Evolutionary conservation across 2,329 filamentous ascomycete species (phyloP), one percentile per base, ranked within the genome.

Genomic region (Ascocoryne sarcoides): DNA sequence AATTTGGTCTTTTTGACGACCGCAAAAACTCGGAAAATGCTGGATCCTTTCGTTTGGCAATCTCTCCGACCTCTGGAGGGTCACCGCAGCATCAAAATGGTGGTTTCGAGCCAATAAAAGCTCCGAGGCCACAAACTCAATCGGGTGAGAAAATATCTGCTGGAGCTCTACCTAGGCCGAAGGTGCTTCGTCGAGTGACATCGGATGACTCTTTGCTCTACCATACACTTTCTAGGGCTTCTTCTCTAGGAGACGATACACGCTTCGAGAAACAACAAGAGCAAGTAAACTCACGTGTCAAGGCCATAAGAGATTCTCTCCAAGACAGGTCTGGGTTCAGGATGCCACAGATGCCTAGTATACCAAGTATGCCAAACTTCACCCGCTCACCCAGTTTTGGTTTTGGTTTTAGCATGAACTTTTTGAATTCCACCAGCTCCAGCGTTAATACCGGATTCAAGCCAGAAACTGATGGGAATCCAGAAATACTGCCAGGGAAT

Each of bases 271-370:
- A 92, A 60, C 78, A 94, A 10, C 76, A 80, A 32, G 83, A 86
- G 46, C 85, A 92, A 66, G 82, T 90, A 50, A 96, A 95, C 55
- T 87, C 84, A 51, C 75, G 90, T 31, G 71, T 92, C 56, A 94
- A 94, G 64, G 90, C 90, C 4, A 84, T 96, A 59, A 84, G 80
- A 56, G 89, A 95, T 59, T 93, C 83, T 56, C 76, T 85, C 46
- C 80, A 87, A 57, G 88, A 95, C 53, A 66, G 73, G 30, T 84
- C 88, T 2, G 85, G 79, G 40, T 82, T 89, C 62, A 85, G 79
- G 55, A 70, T 87, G 56, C 76, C 76, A 2, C 71, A 72, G 45
- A 62, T 84, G 28, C 73, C 79, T 37, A 74, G 68, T 46, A 65
- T 77, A 29, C 63, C 69, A 20, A 61, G 57, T 44, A 52, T 52